These are phyloP conservation scores for Cladosporium austrohemisphaericum DNA, from an alignment of 2,329 filamentous ascomycete genomes.

Conservation along the genomic window DNA sequence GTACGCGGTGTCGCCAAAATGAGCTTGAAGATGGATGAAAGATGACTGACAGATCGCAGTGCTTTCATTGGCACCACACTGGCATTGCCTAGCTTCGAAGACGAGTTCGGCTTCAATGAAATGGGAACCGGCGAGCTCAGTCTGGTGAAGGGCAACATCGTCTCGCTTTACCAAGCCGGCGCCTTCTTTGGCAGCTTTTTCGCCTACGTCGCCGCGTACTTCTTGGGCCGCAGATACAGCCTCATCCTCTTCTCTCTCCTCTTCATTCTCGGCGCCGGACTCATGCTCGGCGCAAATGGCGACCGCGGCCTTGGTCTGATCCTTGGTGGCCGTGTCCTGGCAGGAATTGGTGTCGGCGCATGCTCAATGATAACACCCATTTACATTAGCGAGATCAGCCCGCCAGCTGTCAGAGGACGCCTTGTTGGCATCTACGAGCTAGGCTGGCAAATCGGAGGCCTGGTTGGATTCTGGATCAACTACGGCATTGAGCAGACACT, in stretches of 20 bases:
- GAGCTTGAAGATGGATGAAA: not conserved
- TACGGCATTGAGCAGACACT: constrained; percentile 45
- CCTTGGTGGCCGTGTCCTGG: constrained; percentile 55
- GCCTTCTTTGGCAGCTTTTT: constrained; percentile 77
- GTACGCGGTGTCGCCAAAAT: not conserved
- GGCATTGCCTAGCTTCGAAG: constrained; percentile 63
- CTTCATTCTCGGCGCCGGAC: constrained; percentile 66
- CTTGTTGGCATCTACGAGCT: constrained; percentile 58
- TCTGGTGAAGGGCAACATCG: constrained; percentile 68
- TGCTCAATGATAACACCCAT: constrained; percentile 56
- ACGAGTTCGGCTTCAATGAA: constrained; percentile 62
- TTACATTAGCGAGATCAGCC: constrained; percentile 57
- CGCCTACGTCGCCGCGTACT: constrained; percentile 64
- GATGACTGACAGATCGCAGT: constrained; percentile 7
- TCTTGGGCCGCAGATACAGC: constrained; percentile 62
- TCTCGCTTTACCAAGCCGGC: constrained; percentile 76
- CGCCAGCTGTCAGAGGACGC: constrained; percentile 56
- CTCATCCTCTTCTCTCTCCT: constrained; percentile 59
- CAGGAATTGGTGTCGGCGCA: constrained; percentile 55
- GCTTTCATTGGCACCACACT: constrained; percentile 51
- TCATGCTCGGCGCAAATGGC: constrained; percentile 66
- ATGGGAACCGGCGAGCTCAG: constrained; percentile 50
- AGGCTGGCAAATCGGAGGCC: constrained; percentile 52
- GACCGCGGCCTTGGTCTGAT: constrained; percentile 60
- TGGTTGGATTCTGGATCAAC: constrained; percentile 45